Evolutionary conservation across 805 yeast species (phyloP).

Genomic region (Myxozyma geophila): DNA sequence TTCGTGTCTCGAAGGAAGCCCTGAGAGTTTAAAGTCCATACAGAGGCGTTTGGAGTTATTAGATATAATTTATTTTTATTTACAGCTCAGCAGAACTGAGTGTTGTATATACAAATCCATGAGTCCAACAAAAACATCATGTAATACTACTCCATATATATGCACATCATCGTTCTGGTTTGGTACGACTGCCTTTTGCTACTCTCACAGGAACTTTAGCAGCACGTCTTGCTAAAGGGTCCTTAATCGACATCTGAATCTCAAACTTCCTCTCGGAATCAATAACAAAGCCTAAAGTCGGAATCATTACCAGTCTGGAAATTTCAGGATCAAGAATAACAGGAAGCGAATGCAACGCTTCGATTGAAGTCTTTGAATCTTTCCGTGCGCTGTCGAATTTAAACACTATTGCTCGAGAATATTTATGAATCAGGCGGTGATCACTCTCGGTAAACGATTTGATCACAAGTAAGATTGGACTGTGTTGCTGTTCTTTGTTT

Average conservation of each 20-base stretch:
- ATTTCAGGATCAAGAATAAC: conserved; percentile 22
- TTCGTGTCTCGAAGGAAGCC: neutral
- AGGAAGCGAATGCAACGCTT: conserved; percentile 14
- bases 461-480: neutral
- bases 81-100: neutral
- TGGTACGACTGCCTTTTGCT: no score
- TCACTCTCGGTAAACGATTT: conserved; percentile 6
- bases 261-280: neutral
- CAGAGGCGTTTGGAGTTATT: no score
- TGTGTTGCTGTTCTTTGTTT: neutral
- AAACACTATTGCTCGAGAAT: neutral
- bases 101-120: no score
- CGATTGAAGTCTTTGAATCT: neutral
- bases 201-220: neutral
- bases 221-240: neutral
- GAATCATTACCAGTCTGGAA: conserved; percentile 13
- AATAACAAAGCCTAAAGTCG: conserved; percentile 2
- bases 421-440: neutral
- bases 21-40: neutral
- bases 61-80: neutral
- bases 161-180: no score
- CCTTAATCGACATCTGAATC: conserved; percentile 9
- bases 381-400: neutral
- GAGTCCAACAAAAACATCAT: no score
- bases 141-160: no score